Base-by-base conservation (phyloP, 805 yeast genomes). In the Priceomyces castillae region DNA sequence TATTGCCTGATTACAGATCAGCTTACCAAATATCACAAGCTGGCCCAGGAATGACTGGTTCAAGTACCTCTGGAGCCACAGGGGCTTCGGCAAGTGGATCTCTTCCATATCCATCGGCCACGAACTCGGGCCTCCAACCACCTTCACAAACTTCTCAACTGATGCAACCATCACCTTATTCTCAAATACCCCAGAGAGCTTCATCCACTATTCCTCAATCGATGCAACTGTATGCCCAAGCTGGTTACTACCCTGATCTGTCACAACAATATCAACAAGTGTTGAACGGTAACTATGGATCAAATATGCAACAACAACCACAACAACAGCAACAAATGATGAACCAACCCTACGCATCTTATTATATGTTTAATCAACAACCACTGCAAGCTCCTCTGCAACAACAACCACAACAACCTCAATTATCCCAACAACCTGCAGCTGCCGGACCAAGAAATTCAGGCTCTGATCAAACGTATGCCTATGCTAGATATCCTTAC, bases 31-130 rank as follows among this genome's bases (percentile, higher is more conserved):
- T 33, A 14, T 18, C 38, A 12, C 46, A 30, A 12, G n/a, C 38
- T 15, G 40, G 43, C 17, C 18, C 42, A 9, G 38, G 40, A 17
- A 20, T 18, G 7, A 17, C 44, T 4, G 30, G 40, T 9, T 23
- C 40, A 18, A 11, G 30, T 15, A 30, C 34, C 35, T 31, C 47
- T 62, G 58, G 41, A 3, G 9, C 59, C 25, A 43, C 64, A 18
- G 46, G 65, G 6, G 62, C 67, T 5, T 56, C 53, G 39, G 42
- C 59, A 4, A 44, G 37, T 18, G 37, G 40, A 14, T 23, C 40
- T n/a, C 6, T 37, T 4, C 40, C 40, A 11, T 23, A 23, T 26
- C 12, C 40, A 16, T 37, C 40, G 12, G 5, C 40, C 19, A 31
- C 37, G n/a, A 25, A 25, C 20, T 25, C 47, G 16, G 39, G 40